phyloP scores from a whole-genome alignment of 1,139 yeast species.

The Blastobotrys petasosporus region DNA sequence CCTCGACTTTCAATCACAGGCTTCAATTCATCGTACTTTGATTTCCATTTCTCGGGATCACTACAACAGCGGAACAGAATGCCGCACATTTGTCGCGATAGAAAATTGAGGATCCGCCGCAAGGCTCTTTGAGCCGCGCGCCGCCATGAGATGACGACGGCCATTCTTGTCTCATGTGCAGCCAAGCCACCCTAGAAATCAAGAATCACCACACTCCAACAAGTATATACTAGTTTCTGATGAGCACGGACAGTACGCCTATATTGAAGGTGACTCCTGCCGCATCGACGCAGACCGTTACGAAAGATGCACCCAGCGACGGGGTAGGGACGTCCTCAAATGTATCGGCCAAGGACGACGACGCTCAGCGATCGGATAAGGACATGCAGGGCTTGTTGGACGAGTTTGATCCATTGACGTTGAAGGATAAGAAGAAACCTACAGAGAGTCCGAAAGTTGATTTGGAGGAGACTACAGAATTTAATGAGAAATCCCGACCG shows the following conservation, averaged over 20 bases:
- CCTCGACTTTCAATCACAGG: conserved; percentile 8
- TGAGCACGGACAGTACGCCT: neutral
- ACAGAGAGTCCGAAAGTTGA: conserved; percentile 1
- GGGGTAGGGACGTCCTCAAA: conserved; percentile 1
- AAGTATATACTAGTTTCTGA: neutral
- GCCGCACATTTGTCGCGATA: conserved; percentile 23
- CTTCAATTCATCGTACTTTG: conserved; percentile 2
- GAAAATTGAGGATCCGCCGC: too few relatives aligned
- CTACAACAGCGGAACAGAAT: conserved; percentile 18
- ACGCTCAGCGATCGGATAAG: neutral
- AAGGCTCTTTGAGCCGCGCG: too few relatives aligned
- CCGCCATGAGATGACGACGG: too few relatives aligned
- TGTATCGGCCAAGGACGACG: neutral
- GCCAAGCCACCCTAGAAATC: too few relatives aligned
- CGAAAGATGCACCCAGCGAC: too few relatives aligned
- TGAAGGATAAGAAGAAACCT: conserved; percentile 2
- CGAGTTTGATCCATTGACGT: conserved; percentile 31
- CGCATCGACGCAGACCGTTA: conserved; percentile 1
- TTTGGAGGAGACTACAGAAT: neutral
- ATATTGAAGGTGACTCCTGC: conserved; percentile 8
- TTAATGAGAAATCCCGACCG: neutral
- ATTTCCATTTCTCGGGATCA: neutral
- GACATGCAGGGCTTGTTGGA: conserved; percentile 28
- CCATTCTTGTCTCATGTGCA: too few relatives aligned
- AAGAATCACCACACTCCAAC: too few relatives aligned